phyloP scores from a whole-genome alignment of 1,284 basidiomycete species.

The Cutaneotrichosporon mucoides region DNA sequence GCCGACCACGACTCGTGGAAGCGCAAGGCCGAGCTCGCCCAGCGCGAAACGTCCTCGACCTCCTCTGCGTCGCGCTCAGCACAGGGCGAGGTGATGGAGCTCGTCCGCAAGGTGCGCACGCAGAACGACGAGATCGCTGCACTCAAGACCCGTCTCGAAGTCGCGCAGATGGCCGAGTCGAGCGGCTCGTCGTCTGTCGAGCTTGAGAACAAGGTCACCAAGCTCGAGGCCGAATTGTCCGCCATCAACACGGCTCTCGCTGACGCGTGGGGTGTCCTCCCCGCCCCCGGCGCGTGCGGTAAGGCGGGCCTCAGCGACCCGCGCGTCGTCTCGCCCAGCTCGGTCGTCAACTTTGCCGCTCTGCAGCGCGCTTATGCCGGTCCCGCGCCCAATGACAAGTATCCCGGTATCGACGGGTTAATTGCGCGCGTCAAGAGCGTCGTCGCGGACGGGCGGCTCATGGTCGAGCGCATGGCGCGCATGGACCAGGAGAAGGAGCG shows the following conservation, averaged over 20 bases:
- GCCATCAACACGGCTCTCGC: conserved; percentile 62
- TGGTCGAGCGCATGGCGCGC: conserved; percentile 75
- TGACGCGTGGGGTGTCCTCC: conserved; percentile 72
- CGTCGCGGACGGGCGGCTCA: conserved; percentile 69
- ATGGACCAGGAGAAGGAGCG: conserved; percentile 81
- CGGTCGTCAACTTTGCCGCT: conserved; percentile 47
- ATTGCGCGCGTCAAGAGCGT: conserved; percentile 69
- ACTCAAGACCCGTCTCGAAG: background rate
- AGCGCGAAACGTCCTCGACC: background rate
- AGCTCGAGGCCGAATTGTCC: conserved; percentile 52
- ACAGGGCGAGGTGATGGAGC: conserved; percentile 16
- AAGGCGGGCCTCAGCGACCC: conserved; percentile 58
- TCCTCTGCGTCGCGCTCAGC: background rate
- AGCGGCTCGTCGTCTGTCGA: background rate
- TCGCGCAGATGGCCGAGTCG: background rate
- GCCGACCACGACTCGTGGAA: conserved; percentile 57
- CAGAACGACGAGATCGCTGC: conserved; percentile 34
- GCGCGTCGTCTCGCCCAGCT: conserved; percentile 52
- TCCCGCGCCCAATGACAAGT: conserved; percentile 37
- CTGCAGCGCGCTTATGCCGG: conserved; percentile 35
- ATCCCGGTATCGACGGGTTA: conserved; percentile 61
- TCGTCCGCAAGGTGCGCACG: conserved; percentile 11
- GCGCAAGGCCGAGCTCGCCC: conserved; percentile 55
- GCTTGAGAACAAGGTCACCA: conserved; percentile 28
- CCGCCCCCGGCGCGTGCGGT: conserved; percentile 69